Evolutionary conservation across 1,139 yeast species (phyloP).

Genomic region (Scheffersomyces titani): DNA sequence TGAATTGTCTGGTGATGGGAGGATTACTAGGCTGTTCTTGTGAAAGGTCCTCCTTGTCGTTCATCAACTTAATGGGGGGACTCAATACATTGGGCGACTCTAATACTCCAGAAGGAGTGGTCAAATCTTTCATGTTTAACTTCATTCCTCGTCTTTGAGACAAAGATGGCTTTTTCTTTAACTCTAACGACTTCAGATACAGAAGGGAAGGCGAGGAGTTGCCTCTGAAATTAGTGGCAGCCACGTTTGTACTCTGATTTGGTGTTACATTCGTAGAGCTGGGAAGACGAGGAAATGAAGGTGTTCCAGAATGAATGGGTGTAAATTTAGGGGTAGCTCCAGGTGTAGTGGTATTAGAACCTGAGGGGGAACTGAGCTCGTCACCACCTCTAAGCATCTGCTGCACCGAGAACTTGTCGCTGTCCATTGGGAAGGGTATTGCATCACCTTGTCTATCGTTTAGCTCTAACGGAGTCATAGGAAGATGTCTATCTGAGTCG

Average conservation of each 20-base stretch:
- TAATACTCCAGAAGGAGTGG: slow-evolving; percentile 1
- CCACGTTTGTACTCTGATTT: background rate
- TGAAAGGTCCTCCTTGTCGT: background rate
- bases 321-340: background rate
- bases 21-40: background rate
- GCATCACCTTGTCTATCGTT: background rate
- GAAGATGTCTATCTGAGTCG: background rate
- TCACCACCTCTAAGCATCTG: background rate
- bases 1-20: slow-evolving; percentile 10
- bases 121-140: slow-evolving; percentile 39
- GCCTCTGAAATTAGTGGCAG: background rate
- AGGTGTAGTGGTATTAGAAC: background rate
- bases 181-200: slow-evolving; percentile 13
- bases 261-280: background rate
- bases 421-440: background rate
- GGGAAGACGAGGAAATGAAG: background rate
- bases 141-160: slow-evolving; percentile 65
- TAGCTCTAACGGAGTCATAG: background rate
- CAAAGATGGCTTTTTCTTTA: slow-evolving; percentile 48
- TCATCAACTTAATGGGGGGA: slow-evolving; percentile 6
- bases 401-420: background rate
- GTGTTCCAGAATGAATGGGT: background rate
- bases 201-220: background rate
- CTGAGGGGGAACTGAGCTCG: background rate
- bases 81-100: background rate